phyloP scores from a whole-genome alignment of 2,329 filamentous ascomycete species.

The Sphaceloma murrayae region DNA sequence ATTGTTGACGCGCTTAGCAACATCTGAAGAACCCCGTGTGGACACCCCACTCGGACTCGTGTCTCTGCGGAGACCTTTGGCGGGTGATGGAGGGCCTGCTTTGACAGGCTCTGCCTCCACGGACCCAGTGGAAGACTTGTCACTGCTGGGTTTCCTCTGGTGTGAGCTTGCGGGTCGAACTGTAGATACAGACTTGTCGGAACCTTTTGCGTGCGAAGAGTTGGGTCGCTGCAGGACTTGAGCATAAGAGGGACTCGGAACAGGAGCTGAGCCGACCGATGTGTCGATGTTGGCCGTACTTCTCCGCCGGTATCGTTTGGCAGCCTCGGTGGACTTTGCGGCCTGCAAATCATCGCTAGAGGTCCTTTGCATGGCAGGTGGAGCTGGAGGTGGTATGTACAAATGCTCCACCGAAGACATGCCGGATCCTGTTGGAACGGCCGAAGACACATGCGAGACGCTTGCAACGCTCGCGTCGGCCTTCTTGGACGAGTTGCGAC shows the following conservation, averaged over 20 bases:
- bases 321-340: constrained; percentile 53
- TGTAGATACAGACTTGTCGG: constrained; percentile 28
- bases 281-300: constrained; percentile 47
- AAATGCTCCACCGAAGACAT: constrained; percentile 48
- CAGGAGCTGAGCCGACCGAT: constrained; percentile 20
- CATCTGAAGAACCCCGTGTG: constrained; percentile 32
- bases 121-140: constrained; percentile 17
- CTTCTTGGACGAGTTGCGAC: constrained; percentile 52
- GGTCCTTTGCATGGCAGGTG: constrained; percentile 21
- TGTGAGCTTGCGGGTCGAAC: constrained; percentile 28
- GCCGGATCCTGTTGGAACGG: constrained; percentile 43
- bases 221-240: constrained; percentile 21
- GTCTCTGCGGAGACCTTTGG: constrained; percentile 9
- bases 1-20: constrained; percentile 33
- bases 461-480: constrained; percentile 40
- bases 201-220: constrained; percentile 22
- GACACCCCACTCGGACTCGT: constrained; percentile 24
- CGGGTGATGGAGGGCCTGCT: constrained; percentile 16
- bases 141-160: constrained; percentile 25
- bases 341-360: constrained; percentile 61
- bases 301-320: constrained; percentile 68
- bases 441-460: constrained; percentile 22
- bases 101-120: constrained; percentile 19
- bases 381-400: constrained; percentile 30
- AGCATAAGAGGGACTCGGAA: constrained; percentile 23